Evolutionary conservation across 306 rosid genomes (phyloP), one percentile per base, ranked within the genome.

Genomic region (Trifolium pratense): DNA sequence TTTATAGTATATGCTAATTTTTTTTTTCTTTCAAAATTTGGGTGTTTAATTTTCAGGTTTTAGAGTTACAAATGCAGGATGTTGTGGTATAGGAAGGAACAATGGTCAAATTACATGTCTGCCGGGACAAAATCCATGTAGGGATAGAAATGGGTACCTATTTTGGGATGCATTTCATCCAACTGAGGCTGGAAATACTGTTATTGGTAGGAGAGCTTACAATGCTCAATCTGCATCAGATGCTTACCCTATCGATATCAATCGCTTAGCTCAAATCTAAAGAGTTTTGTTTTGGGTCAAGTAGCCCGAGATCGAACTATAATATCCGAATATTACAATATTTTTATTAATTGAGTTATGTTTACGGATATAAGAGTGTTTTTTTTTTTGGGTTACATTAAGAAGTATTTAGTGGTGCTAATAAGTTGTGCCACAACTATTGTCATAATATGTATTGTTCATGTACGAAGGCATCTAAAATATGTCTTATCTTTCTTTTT

Each of bases 81-180:
- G 99, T 42, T 94, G 97, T 43, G 99, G 99, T 8, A 88, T 94
- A 10, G 99, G 99, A 45, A 89, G 96, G 82, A 94, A 89, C 90
- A 94, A 88, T 71, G 99, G 97, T 0, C 96, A 86, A 81, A 87
- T 94, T 46, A 91, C 96, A 40, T 94, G 99, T 78, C 46, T 94
- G 20, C 97, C 99, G 0, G 0, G 58, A 9, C 99, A 94, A 79
- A 59, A 87, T 9, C 93, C 99, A n/a, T 94, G 99, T 76, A 56
- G 68, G 15, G 87, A 91, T 69, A 88, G 99, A 17, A 48, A 52
- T 3, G 93, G 70, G 48, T 86, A 66, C 64, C 72, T 94, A 32
- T 94, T 94, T 66, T 94, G 99, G 99, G 99, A 94, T 83, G 96
- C 99, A 40, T 90, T 86, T 78, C 99, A 94, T 84, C 99, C 99